These are phyloP conservation scores for Teunomyces tritomae DNA, from an alignment of 805 yeast species.

Conservation along the genomic window DNA sequence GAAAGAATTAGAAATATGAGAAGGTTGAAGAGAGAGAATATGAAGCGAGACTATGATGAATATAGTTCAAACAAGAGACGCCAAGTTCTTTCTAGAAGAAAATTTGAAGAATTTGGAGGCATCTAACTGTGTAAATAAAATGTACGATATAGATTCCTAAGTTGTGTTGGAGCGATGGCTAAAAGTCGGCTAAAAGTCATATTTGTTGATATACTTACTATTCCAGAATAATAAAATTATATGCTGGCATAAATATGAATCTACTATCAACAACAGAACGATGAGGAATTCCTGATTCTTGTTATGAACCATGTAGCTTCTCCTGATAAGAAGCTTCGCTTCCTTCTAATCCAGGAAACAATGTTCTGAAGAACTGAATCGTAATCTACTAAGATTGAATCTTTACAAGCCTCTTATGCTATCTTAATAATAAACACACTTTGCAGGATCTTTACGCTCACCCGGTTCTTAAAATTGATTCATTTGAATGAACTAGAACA, in stretches of 20 bases:
- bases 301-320: neutral
- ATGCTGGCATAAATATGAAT: no score
- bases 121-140: neutral
- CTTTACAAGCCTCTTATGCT: no score
- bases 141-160: neutral
- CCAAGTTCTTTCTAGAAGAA: conserved; percentile 43
- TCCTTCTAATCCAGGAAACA: neutral
- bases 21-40: conserved; percentile 88
- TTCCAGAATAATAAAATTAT: neutral
- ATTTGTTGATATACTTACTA: no score
- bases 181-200: neutral
- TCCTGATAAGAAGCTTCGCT: neutral
- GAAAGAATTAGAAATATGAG: conserved; percentile 91
- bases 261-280: no score
- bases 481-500: no score
- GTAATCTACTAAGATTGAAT: no score
- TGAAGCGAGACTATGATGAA: conserved; percentile 55
- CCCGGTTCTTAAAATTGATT: no score
- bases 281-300: no score
- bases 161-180: neutral
- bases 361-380: no score
- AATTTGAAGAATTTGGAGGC: conserved; percentile 46
- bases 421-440: no score
- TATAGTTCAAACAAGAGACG: conserved; percentile 31
- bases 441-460: no score